Percentiles rank a stretch among this genome's conserved stretches.
Evolutionary conservation across 768 basidiomycete genomes (phyloP).

Genomic region (Pleurotus djamor): DNA sequence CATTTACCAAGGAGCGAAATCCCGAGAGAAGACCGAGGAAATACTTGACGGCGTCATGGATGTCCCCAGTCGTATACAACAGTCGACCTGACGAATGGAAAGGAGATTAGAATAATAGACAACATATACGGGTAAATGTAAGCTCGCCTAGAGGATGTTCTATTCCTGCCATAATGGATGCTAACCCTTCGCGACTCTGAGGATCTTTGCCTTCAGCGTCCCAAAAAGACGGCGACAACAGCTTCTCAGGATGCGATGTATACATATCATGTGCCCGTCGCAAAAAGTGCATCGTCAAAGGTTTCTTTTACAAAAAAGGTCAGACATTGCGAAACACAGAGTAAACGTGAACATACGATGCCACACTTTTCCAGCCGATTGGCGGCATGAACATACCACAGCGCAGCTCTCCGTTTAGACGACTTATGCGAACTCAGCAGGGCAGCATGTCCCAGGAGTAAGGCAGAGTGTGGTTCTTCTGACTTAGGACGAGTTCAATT

Average conservation of each 20-base stretch:
- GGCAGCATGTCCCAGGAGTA: conserved; percentile 82
- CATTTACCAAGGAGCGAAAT: conserved; percentile 19
- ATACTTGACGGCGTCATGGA: conserved; percentile 69
- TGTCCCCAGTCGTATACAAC: conserved; percentile 88
- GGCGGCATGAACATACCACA: conserved; percentile 80
- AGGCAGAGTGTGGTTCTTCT: conserved; percentile 78
- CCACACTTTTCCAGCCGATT: conserved; percentile 81
- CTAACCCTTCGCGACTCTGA: conserved; percentile 42
- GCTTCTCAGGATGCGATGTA: conserved; percentile 45
- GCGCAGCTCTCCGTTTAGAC: conserved; percentile 60
- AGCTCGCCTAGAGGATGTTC: conserved; percentile 72
- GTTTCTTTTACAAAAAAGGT: conserved; percentile 53
- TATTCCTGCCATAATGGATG: conserved; percentile 67
- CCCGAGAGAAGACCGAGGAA: conserved; percentile 74
- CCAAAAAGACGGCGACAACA: conserved; percentile 80
- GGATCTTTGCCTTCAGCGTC: conserved; percentile 57
- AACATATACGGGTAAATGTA: conserved; percentile 2
- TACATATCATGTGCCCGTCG: conserved; percentile 69
- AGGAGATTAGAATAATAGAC: too few species aligned
- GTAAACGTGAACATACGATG: conserved; percentile 50
- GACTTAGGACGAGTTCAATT: conserved; percentile 42
- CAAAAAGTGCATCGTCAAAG: conserved; percentile 80
- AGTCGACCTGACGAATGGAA: conserved; percentile 58
- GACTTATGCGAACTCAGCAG: conserved; percentile 59
- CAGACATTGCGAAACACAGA: background rate